phyloP scores from a whole-genome alignment of 768 basidiomycete species.

The Chiua virens region DNA sequence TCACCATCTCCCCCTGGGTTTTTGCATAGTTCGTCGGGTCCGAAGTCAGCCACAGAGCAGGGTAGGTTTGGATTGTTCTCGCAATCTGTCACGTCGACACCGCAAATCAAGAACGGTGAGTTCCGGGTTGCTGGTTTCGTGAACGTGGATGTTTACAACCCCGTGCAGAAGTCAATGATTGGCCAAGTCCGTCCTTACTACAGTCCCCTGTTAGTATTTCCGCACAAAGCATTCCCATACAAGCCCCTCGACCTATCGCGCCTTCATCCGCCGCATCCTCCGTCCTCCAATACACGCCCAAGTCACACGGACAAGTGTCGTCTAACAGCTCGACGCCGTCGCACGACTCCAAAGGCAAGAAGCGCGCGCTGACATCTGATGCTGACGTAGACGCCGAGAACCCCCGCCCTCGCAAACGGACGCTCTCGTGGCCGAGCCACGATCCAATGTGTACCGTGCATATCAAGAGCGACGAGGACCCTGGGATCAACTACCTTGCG shows the following conservation, averaged over 20 bases:
- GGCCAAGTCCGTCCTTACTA: constrained; percentile 18
- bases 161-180: constrained; percentile 23
- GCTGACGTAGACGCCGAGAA: constrained; percentile 24
- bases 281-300: constrained; percentile 29
- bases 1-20: constrained; percentile 37
- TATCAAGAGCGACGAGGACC: constrained; percentile 47
- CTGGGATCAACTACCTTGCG: constrained; percentile 46
- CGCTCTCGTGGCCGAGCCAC: constrained; percentile 50
- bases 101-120: constrained; percentile 32
- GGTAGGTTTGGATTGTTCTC: constrained; percentile 19
- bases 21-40: constrained; percentile 30
- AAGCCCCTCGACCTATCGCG: constrained; percentile 28
- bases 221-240: constrained; percentile 24
- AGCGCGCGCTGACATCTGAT: constrained; percentile 36
- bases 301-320: constrained; percentile 10
- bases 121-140: not conserved
- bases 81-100: constrained; percentile 18
- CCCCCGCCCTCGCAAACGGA: constrained; percentile 35
- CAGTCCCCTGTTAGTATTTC: constrained; percentile 17
- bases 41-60: constrained; percentile 22
- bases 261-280: constrained; percentile 34
- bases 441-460: constrained; percentile 35
- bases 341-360: constrained; percentile 34
- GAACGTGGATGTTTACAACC: not conserved
- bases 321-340: constrained; percentile 30